phyloP scores from a whole-genome alignment of 2,329 filamentous ascomycete species.

The Diaporthe vexans region DNA sequence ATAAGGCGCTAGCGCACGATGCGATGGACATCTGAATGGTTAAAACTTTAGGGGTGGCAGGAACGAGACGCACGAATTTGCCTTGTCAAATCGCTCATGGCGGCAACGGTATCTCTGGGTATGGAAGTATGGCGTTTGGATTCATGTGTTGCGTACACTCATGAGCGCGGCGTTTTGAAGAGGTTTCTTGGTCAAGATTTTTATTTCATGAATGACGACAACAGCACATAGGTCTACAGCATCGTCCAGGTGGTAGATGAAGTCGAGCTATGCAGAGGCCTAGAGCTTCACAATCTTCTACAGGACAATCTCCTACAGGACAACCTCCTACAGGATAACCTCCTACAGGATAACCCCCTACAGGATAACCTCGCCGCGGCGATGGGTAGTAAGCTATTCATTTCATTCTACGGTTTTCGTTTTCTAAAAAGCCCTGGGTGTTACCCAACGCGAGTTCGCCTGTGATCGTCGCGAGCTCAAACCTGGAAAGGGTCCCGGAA shows the following conservation, averaged over 20 bases:
- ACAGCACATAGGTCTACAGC: neutral
- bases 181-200: constrained; percentile 3
- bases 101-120: constrained; percentile 5
- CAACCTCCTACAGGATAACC: too few relatives aligned
- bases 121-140: constrained; percentile 14
- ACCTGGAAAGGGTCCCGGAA: constrained; percentile 75
- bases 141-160: constrained; percentile 29
- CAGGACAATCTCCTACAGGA: too few relatives aligned
- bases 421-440: neutral
- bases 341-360: too few relatives aligned
- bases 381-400: constrained; percentile 4
- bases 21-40: constrained; percentile 57
- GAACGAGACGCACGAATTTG: constrained; percentile 45
- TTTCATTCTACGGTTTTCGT: neutral
- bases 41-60: constrained; percentile 42
- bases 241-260: constrained; percentile 7
- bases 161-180: constrained; percentile 39
- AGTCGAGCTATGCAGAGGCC: constrained; percentile 23
- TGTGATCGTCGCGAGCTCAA: constrained; percentile 42
- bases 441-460: constrained; percentile 35
- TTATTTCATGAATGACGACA: constrained; percentile 1
- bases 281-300: neutral
- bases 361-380: neutral
- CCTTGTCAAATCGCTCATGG: neutral
- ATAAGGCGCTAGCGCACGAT: constrained; percentile 46